These are phyloP conservation scores for Alternaria rosae DNA, from an alignment of 2,329 filamentous ascomycete species.

Conservation along the genomic window DNA sequence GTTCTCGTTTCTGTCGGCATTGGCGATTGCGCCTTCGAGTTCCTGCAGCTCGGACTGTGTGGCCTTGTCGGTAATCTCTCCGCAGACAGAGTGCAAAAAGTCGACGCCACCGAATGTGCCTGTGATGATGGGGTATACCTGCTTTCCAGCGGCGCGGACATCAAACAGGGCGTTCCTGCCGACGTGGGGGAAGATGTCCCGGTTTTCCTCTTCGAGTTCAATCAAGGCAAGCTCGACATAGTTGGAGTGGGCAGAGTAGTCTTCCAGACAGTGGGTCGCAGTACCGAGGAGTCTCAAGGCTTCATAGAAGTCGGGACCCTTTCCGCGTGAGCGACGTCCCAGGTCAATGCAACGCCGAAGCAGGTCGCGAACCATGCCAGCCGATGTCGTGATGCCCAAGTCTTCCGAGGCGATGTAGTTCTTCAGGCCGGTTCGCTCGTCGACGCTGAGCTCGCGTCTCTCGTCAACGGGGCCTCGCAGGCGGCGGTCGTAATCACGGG, in stretches of 20 bases:
- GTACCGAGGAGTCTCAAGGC: slow-evolving; percentile 86
- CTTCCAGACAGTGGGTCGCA: slow-evolving; percentile 85
- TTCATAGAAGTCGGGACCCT: slow-evolving; percentile 84
- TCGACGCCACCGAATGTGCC: slow-evolving; percentile 96
- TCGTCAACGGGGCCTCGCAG: slow-evolving; percentile 86
- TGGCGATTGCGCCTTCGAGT: slow-evolving; percentile 80
- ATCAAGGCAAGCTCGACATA: slow-evolving; percentile 88
- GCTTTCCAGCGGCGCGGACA: slow-evolving; percentile 68
- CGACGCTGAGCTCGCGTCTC: slow-evolving; percentile 77
- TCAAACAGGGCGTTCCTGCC: slow-evolving; percentile 75
- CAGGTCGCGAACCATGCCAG: slow-evolving; percentile 75
- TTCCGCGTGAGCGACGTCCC: slow-evolving; percentile 75
- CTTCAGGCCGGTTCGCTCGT: slow-evolving; percentile 73
- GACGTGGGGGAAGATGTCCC: slow-evolving; percentile 83
- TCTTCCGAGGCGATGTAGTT: slow-evolving; percentile 93
- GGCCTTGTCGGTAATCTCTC: slow-evolving; percentile 83
- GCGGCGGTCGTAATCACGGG: slow-evolving; percentile 78
- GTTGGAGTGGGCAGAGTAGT: slow-evolving; percentile 93
- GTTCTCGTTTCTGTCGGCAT: slow-evolving; percentile 68
- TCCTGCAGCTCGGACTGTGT: slow-evolving; percentile 90
- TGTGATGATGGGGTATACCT: slow-evolving; percentile 84
- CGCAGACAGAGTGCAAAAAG: slow-evolving; percentile 87
- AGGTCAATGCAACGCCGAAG: slow-evolving; percentile 79
- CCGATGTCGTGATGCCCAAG: slow-evolving; percentile 80
- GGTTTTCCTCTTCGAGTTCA: slow-evolving; percentile 74